A percentile compares a stretch with the other conserved stretches of the same genome.
phyloP scores from a whole-genome alignment of 169 alveolate species.

The Plasmodium knowlesi region DNA sequence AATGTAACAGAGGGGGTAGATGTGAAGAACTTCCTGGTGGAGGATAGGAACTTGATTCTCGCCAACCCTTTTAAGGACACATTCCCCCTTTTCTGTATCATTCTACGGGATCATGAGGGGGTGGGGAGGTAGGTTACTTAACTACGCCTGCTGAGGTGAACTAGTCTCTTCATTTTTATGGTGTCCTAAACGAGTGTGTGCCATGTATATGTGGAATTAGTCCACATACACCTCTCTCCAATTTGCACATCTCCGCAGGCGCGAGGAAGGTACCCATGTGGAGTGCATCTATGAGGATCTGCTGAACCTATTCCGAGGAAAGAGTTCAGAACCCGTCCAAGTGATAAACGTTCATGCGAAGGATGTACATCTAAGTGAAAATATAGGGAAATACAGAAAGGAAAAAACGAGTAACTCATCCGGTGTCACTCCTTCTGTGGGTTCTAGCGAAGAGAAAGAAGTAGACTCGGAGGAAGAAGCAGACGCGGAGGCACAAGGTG shows the following conservation, averaged over 20 bases:
- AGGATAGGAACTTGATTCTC: conserved; percentile 26
- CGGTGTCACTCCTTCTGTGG: background rate
- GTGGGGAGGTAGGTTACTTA: background rate
- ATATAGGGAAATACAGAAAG: background rate
- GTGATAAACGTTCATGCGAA: background rate
- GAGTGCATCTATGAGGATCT: background rate
- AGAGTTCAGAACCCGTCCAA: background rate
- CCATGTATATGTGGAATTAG: background rate
- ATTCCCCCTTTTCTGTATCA: conserved; percentile 37
- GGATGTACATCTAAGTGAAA: background rate
- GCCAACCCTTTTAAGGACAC: conserved; percentile 38
- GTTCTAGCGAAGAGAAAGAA: background rate
- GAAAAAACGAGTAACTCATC: background rate
- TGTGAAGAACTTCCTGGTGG: background rate
- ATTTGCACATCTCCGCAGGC: background rate
- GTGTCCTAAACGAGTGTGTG: background rate
- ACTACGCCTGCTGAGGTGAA: background rate
- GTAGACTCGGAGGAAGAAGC: background rate
- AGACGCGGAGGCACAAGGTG: background rate
- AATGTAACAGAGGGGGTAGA: background rate
- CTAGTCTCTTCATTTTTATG: background rate
- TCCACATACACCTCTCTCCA: background rate
- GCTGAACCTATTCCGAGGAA: background rate
- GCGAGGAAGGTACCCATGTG: background rate
- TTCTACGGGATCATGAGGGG: background rate